phyloP scores from a whole-genome alignment of 495 filamentous ascomycete genomes.

The Penicillium pancosmium region DNA sequence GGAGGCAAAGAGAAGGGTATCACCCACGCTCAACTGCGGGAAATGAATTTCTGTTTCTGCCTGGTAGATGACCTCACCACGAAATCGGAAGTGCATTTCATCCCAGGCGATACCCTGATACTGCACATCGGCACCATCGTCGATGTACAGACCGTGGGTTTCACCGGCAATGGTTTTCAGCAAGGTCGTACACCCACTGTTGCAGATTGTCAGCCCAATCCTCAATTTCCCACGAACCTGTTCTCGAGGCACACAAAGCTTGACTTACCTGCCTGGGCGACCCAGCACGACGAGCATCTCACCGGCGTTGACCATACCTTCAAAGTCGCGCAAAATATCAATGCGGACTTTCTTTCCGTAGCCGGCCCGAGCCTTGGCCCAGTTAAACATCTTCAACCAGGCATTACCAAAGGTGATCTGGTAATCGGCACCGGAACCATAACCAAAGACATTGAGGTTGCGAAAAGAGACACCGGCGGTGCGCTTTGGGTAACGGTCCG shows the following conservation, averaged over 20 bases:
- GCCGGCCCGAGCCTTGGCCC: slow-evolving; percentile 52
- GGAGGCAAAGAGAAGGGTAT: slow-evolving; percentile 80
- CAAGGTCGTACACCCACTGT: slow-evolving; percentile 74
- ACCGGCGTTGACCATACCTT: slow-evolving; percentile 72
- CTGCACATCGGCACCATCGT: slow-evolving; percentile 67
- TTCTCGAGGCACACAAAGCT: not conserved
- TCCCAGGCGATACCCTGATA: slow-evolving; percentile 63
- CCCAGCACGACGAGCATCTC: slow-evolving; percentile 84
- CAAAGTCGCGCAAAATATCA: slow-evolving; percentile 74
- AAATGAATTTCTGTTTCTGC: slow-evolving; percentile 83
- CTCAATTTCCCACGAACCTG: not conserved
- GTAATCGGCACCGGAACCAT: slow-evolving; percentile 71
- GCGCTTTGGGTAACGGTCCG: slow-evolving; percentile 46
- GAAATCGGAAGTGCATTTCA: slow-evolving; percentile 66
- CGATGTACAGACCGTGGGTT: slow-evolving; percentile 70
- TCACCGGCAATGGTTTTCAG: slow-evolving; percentile 80
- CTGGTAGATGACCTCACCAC: slow-evolving; percentile 80
- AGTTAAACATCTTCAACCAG: slow-evolving; percentile 56
- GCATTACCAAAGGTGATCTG: slow-evolving; percentile 71
- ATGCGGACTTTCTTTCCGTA: slow-evolving; percentile 61
- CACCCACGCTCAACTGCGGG: slow-evolving; percentile 76
- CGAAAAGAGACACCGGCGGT: slow-evolving; percentile 51
- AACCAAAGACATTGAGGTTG: slow-evolving; percentile 73
- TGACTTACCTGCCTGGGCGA: slow-evolving; percentile 62
- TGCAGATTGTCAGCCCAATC: slow-evolving; percentile 4